phyloP scores from a whole-genome alignment of 306 rosid species.

The Elaeagnus macrophylla region DNA sequence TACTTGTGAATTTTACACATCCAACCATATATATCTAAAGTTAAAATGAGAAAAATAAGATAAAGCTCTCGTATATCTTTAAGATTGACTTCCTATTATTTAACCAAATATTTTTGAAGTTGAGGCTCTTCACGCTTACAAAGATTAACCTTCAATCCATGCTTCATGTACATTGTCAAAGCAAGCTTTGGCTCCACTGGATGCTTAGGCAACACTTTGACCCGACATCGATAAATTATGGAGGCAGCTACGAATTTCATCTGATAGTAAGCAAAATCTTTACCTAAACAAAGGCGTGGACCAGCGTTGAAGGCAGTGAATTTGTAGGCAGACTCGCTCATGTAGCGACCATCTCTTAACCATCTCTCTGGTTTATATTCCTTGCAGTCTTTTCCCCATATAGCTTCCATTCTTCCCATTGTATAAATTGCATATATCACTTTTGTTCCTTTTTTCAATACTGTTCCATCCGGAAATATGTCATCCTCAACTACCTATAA shows the following conservation, averaged over 20 bases:
- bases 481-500: conserved; percentile 59
- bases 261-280: conserved; percentile 28
- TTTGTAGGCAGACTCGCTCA: conserved; percentile 76
- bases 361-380: conserved; percentile 83
- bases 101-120: no score
- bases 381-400: conserved; percentile 73
- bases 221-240: conserved; percentile 15
- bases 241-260: conserved; percentile 31
- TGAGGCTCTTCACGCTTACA: background rate
- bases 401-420: conserved; percentile 80
- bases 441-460: conserved; percentile 66
- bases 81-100: no score
- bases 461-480: conserved; percentile 67
- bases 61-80: no score
- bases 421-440: conserved; percentile 72
- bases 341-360: conserved; percentile 62
- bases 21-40: no score
- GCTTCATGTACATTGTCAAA: conserved; percentile 32
- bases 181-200: conserved; percentile 14
- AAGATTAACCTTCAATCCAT: conserved; percentile 35
- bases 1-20: no score
- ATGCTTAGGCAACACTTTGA: conserved; percentile 20
- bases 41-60: no score
- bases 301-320: conserved; percentile 93
- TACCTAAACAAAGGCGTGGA: conserved; percentile 53